Conservation (phyloP, 1,284 basidiomycete species). For the Ganoderma sinense region DNA sequence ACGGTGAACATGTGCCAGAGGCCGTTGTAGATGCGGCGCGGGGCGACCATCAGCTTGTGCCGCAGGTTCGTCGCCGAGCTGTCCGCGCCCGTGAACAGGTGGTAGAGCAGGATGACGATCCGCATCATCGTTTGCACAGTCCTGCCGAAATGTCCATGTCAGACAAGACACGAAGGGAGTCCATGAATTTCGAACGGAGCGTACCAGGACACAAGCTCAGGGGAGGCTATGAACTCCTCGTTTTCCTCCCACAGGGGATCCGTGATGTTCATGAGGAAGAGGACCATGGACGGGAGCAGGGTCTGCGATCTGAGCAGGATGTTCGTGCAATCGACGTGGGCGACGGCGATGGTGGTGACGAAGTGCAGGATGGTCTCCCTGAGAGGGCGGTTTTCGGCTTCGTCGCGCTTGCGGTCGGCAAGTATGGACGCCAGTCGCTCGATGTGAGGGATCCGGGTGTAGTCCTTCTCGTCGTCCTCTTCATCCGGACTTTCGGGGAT, state of each 20-base stretch:
- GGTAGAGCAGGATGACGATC: constrained; percentile 63
- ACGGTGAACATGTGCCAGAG: constrained; percentile 82
- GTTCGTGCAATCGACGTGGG: constrained; percentile 56
- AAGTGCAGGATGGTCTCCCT: constrained; percentile 61
- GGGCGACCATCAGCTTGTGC: constrained; percentile 59
- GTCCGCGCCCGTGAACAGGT: constrained; percentile 59
- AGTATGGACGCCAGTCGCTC: constrained; percentile 61
- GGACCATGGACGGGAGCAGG: constrained; percentile 67
- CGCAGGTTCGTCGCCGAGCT: constrained; percentile 54
- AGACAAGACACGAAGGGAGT: background rate
- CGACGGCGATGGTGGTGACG: constrained; percentile 61
- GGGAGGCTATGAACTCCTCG: constrained; percentile 49
- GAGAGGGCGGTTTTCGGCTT: constrained; percentile 51
- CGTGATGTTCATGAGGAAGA: constrained; percentile 59
- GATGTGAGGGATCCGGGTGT: constrained; percentile 53
- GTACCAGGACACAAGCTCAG: constrained; percentile 49
- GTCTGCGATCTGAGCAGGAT: constrained; percentile 59
- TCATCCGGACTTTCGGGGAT: constrained; percentile 25
- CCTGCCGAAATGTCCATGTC: constrained; percentile 47
- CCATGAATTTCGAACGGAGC: constrained; percentile 19
- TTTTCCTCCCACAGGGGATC: constrained; percentile 73
- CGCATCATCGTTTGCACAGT: constrained; percentile 57
- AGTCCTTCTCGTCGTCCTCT: constrained; percentile 33
- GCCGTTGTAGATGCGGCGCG: constrained; percentile 64
- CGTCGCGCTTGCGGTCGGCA: constrained; percentile 50